Percentiles rank a stretch among this genome's conserved stretches.
phyloP scores from a whole-genome alignment of 139 green algal genomes.

The Chlorella sp. region DNA sequence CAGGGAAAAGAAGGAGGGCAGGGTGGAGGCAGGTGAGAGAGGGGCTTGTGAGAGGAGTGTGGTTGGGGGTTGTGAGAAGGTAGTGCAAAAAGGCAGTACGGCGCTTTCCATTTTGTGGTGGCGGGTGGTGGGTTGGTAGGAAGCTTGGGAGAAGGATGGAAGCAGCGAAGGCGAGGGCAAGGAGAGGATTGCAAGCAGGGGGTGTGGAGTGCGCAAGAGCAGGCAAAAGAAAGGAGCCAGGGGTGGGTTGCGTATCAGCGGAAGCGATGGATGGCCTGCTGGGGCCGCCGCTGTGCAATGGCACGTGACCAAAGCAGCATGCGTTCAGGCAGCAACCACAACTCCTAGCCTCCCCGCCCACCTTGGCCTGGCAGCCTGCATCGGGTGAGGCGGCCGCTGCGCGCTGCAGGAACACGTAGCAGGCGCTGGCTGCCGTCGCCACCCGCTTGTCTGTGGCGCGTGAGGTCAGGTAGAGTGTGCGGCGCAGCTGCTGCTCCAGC shows the following conservation, averaged over 20 bases:
- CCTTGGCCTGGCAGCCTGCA: slow-evolving; percentile 15
- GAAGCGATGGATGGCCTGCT: too few species aligned
- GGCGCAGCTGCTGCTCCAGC: slow-evolving; percentile 30
- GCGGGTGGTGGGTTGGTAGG: too few species aligned
- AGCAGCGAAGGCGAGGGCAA: too few species aligned
- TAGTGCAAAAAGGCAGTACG: too few species aligned
- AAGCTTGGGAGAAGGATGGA: background rate
- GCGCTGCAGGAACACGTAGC: slow-evolving; percentile 50
- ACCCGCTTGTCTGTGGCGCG: slow-evolving; percentile 47
- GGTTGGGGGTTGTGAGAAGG: too few species aligned
- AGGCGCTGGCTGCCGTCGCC: slow-evolving; percentile 27
- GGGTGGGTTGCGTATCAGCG: too few species aligned
- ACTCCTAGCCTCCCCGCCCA: background rate
- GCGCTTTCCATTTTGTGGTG: too few species aligned
- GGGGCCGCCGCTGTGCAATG: background rate
- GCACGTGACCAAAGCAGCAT: background rate
- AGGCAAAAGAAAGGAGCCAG: too few species aligned
- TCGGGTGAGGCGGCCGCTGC: slow-evolving; percentile 21
- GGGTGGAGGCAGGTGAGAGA: background rate
- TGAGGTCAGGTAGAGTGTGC: slow-evolving; percentile 66
- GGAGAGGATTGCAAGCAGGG: too few species aligned
- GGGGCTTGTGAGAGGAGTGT: background rate
- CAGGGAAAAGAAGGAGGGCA: background rate
- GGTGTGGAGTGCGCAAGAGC: too few species aligned
- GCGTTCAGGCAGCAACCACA: too few species aligned